Percentiles rank a stretch among this genome's conserved stretches.
These are phyloP conservation scores for Pestalotiopsis fici DNA, from an alignment of 2,329 filamentous ascomycete species.

Conservation along the genomic window DNA sequence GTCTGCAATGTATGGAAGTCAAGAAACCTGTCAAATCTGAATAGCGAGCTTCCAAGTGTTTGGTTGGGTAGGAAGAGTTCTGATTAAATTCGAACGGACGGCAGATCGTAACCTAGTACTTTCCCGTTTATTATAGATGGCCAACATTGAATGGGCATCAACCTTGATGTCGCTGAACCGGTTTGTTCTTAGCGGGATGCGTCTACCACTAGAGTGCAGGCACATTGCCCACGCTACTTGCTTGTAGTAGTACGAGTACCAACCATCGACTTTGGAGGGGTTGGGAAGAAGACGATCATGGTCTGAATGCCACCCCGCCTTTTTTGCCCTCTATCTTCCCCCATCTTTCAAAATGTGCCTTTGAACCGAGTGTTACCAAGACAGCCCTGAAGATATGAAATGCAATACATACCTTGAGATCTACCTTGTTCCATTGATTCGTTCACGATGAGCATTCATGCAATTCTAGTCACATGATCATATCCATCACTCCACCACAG, in stretches of 20 bases:
- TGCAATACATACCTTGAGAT: not conserved
- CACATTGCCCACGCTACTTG: not conserved
- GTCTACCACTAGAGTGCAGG: not conserved
- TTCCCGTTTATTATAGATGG: not conserved
- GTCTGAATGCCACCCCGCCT: not conserved
- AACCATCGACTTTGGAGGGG: not conserved
- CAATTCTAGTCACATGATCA: not conserved
- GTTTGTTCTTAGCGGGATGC: not conserved
- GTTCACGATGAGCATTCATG: not conserved
- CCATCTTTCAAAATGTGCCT: not conserved
- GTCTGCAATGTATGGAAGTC: not conserved
- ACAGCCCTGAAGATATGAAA: not conserved
- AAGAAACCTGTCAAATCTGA: not conserved
- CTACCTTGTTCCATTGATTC: not conserved
- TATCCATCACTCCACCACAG: too few relatives aligned
- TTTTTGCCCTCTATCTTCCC: not conserved
- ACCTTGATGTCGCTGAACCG: not conserved
- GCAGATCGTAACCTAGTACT: not conserved
- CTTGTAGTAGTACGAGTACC: not conserved
- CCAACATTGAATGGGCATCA: not conserved
- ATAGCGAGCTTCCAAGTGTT: not conserved
- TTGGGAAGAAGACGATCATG: not conserved
- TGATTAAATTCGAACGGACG: not conserved
- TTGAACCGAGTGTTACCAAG: not conserved
- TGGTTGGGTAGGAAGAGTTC: not conserved